phyloP scores from a whole-genome alignment of 2,329 filamentous ascomycete genomes.

The Pseudogymnoascus sp. region DNA sequence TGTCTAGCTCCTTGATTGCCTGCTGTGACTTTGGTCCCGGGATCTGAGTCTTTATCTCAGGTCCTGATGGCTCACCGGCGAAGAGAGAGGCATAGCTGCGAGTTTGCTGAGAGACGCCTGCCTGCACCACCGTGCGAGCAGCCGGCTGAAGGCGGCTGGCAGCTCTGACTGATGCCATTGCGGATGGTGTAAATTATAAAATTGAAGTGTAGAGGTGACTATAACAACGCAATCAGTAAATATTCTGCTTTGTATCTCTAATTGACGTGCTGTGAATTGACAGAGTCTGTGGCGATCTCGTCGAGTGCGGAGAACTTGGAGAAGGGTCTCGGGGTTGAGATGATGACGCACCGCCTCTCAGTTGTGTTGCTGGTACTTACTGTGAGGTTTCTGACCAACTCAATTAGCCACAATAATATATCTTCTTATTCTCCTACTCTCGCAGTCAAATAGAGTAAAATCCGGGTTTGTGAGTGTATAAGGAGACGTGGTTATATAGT shows the following conservation, averaged over 20 bases:
- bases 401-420: neutral
- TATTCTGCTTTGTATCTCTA: neutral
- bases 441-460: neutral
- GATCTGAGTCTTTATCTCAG: conserved; percentile 29
- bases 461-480: neutral
- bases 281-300: neutral
- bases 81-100: conserved; percentile 21
- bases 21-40: conserved; percentile 31
- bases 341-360: neutral
- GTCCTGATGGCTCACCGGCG: conserved; percentile 25
- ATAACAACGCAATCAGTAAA: neutral
- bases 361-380: neutral
- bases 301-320: neutral
- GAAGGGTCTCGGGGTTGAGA: neutral
- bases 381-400: neutral
- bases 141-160: conserved; percentile 24
- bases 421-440: neutral
- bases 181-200: neutral
- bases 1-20: conserved; percentile 35
- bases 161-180: conserved; percentile 27
- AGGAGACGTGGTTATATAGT: neutral
- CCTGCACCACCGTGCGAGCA: conserved; percentile 9
- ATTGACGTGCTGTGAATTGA: neutral
- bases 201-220: neutral
- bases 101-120: neutral